Base-by-base conservation (phyloP, 257 asterid genomes). In the Nemophila menziesii region DNA sequence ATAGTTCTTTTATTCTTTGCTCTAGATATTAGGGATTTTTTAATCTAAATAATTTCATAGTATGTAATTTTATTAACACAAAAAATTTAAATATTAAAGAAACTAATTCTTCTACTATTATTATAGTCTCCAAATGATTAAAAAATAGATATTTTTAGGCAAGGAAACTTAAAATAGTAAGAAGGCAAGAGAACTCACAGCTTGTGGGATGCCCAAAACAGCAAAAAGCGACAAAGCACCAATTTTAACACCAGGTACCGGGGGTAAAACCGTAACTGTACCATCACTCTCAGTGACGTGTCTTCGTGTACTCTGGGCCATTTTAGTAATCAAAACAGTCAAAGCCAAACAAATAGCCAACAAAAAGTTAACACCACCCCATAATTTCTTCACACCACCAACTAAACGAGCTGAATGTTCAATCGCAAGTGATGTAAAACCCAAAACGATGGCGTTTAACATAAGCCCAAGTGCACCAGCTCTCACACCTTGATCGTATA, bases 401-500 rank as follows among this genome's bases (percentile, higher is more conserved):
- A 44, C 8, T 1, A 11, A 9, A 9, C 16, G 24, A 44, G 48
- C 33, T 9, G 22, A 14, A 20, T 9, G 12, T 2, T 10, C 33
- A 44, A 44, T 44, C 2, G 16, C 48, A 11, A 44, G 33, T 6
- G 48, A 44, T 10, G 48, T 20, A 33, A 44, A 20, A 9, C 48
- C 48, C 19, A 44, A 44, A 4, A 44, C 48, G n/a, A 44, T 14
- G 2, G 48, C 11, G 27, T 44, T 20, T 7, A 44, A 14, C 48
- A 44, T 44, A 17, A 44, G 27, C 2, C 48, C 48, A 13, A 44
- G 27, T 16, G 44, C 16, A 40, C 92, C 86, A 0, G 82, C 82
- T 41, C 75, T 73, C 16, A 79, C 80, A 6, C 92, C 92, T 12
- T 9, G 16, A 14, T 34, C 22, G 38, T 54, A 81, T 54, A 74